Evolutionary conservation across 2,329 filamentous ascomycete genomes (phyloP).

Genomic region (Byssoonygena ceratinophila): DNA sequence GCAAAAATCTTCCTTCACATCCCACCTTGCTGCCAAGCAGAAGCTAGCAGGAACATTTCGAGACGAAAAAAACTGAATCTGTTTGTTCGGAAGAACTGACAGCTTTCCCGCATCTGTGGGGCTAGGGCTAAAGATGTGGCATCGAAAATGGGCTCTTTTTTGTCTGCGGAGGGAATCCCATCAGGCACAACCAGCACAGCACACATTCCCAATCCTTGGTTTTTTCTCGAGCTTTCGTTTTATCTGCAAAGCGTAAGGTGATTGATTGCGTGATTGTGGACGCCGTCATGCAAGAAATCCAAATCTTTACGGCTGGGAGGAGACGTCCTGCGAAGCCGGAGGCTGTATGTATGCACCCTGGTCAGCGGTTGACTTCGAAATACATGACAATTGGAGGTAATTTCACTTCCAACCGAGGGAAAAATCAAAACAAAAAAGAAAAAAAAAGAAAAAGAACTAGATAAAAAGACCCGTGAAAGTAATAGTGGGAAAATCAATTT

Average conservation of each 20-base stretch:
- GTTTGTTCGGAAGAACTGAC: slow-evolving; percentile 1
- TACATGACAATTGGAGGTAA: neutral
- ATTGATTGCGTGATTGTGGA: neutral
- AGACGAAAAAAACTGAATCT: neutral
- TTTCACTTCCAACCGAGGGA: slow-evolving; percentile 8
- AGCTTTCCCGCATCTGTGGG: slow-evolving; percentile 8
- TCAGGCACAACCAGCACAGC: neutral
- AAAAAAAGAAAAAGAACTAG: neutral
- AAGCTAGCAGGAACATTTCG: neutral
- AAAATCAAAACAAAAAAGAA: too few relatives aligned
- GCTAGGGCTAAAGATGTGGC: neutral
- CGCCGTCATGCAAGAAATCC: slow-evolving; percentile 2
- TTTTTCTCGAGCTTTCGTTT: neutral
- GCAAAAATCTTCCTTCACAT: neutral
- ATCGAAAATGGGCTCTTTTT: neutral
- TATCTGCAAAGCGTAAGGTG: neutral
- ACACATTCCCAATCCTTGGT: neutral
- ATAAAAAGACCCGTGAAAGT: neutral
- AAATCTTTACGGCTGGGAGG: neutral
- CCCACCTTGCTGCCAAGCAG: slow-evolving; percentile 8
- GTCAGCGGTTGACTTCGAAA: slow-evolving; percentile 8
- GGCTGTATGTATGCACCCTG: slow-evolving; percentile 1
- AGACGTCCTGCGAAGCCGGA: neutral
- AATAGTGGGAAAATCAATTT: neutral
- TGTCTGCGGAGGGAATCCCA: neutral